Base-by-base conservation (phyloP, 352 stramenopile species). In the Pythium phragmitis region DNA sequence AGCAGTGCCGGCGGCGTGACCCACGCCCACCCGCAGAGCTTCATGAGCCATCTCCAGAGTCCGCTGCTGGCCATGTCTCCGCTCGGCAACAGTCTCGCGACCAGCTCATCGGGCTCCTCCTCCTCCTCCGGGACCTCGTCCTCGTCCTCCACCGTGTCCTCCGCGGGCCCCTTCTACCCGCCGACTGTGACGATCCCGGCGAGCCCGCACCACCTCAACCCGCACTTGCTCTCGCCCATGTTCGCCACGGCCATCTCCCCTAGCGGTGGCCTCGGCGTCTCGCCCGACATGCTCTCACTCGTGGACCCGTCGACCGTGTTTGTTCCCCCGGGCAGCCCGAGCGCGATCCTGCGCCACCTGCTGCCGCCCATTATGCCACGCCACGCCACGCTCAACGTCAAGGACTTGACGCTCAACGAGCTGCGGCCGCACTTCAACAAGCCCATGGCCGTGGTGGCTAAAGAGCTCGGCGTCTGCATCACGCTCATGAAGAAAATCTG, bases 401-500 rank as follows among this genome's bases (percentile, higher is more conserved):
- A 91, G 60, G 82, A 91, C 45, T 62, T 94, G 46, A 90, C 85
- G 41, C 75, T 94, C 28, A 91, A 94, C 55, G 82, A 91, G 56
- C 75, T 94, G 46, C 81, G 83, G 3, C 83, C 82, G 13, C 82
- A 92, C 64, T 94, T 94, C 50, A 92, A 94, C 69, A 92, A 92
- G 54, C 85, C 85, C 7, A 92, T 94, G 82, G 79, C 83, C 1
- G 80, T 84, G 8, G 85, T 94, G 9, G 85, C 82, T 21, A 91
- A 94, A 55, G 85, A 92, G 50, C 70, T 94, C 51, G 85, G 85
- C 34, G 82, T 94, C 26, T 94, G 85, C 56, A 92, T 94, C 68
- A 94, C 85, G 48, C 71, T 94, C 49, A 90, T 94, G 80, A 94
- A 94, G 72, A 94, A 94, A 53, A 94, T 94, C 53, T 94, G 85